Evolutionary conservation across 129 eudicot species (phyloP).

Genomic region (Arctium lappa): DNA sequence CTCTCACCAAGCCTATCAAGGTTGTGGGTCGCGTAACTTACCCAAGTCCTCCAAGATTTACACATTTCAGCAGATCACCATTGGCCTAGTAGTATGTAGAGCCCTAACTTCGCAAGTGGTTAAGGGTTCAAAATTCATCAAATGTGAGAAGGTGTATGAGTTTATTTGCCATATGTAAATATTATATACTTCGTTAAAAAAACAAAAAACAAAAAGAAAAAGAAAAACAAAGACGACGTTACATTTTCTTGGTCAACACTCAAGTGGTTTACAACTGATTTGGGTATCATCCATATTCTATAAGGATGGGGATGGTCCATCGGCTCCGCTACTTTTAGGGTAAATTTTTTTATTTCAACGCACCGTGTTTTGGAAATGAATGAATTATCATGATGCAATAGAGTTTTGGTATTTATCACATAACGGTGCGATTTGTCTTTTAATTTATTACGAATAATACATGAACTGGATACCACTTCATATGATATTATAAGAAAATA

Average conservation of each 20-base stretch:
- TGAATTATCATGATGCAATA: not conserved
- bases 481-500: not conserved
- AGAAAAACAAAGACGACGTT: not conserved
- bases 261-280: not conserved
- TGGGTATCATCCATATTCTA: not conserved
- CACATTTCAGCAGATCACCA: too few species aligned
- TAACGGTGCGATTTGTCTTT: not conserved
- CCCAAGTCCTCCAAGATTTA: too few species aligned
- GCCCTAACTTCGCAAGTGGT: too few species aligned
- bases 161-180: not conserved
- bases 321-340: not conserved
- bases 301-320: not conserved
- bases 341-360: not conserved
- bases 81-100: too few species aligned
- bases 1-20: too few species aligned
- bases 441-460: not conserved
- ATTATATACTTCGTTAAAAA: too few species aligned
- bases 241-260: not conserved
- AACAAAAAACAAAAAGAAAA: too few species aligned
- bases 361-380: conserved; percentile 15
- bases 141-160: not conserved
- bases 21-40: too few species aligned
- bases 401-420: not conserved
- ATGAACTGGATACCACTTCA: not conserved
- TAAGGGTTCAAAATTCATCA: not conserved